A percentile compares a stretch with the other conserved stretches of the same genome.
Evolutionary conservation across 2,329 filamentous ascomycete species (phyloP).

Genomic region (Stemphylium beticola): DNA sequence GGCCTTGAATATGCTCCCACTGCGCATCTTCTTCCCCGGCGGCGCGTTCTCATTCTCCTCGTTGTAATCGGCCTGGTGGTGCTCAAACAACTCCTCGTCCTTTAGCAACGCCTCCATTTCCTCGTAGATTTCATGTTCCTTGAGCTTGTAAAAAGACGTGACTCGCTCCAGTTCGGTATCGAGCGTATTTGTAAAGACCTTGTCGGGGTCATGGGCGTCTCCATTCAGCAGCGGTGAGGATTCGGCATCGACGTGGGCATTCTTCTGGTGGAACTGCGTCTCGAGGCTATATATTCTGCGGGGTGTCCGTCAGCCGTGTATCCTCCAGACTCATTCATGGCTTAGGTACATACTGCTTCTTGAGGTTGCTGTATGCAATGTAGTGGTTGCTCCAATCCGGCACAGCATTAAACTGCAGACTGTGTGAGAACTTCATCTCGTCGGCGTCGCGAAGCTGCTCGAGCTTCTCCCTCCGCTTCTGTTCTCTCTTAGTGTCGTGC

Average conservation of each 20-base stretch:
- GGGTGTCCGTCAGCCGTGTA: conserved; percentile 29
- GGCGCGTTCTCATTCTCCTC: conserved; percentile 48
- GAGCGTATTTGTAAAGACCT: conserved; percentile 79
- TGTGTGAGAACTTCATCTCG: conserved; percentile 99
- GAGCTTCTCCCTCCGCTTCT: conserved; percentile 68
- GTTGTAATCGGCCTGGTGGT: conserved; percentile 54
- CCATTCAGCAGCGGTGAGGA: conserved; percentile 79
- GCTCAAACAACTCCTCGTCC: conserved; percentile 74
- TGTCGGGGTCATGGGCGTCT: conserved; percentile 72
- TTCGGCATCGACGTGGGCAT: conserved; percentile 72
- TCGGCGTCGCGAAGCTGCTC: conserved; percentile 73
- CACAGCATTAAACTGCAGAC: conserved; percentile 98
- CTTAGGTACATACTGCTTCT: conserved; percentile 78
- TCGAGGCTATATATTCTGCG: conserved; percentile 91
- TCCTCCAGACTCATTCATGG: background rate
- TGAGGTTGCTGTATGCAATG: conserved; percentile 97
- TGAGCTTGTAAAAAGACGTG: conserved; percentile 84
- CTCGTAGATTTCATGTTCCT: conserved; percentile 84
- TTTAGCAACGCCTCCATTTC: conserved; percentile 79
- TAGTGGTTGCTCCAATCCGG: conserved; percentile 99
- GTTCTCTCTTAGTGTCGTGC: conserved; percentile 34
- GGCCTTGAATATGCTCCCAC: conserved; percentile 61
- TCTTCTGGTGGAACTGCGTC: conserved; percentile 73
- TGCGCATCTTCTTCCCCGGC: conserved; percentile 49
- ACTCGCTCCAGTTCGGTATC: conserved; percentile 95